Conservation (phyloP, 1,284 basidiomycete species). For the Marasmius sp. region DNA sequence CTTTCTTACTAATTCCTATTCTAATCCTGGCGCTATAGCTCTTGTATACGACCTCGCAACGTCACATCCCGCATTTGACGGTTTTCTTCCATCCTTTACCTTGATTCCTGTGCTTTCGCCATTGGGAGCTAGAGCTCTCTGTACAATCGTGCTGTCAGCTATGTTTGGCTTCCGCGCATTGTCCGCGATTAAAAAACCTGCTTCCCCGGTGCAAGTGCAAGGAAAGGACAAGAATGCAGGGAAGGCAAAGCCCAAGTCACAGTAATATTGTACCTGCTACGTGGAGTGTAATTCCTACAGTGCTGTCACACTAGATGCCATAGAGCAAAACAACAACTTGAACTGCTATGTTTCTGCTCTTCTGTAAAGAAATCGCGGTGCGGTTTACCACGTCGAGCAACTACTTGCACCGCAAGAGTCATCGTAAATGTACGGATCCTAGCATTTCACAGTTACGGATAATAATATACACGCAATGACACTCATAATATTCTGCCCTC, state of each 20-base stretch:
- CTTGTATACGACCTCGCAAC: conserved; percentile 29
- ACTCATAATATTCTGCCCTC: background rate
- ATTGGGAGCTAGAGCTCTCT: conserved; percentile 29
- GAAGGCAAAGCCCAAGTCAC: background rate
- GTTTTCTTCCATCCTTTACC: conserved; percentile 10
- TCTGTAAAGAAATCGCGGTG: too few relatives aligned
- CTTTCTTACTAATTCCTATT: background rate
- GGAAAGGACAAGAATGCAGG: background rate
- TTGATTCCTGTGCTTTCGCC: conserved; percentile 18
- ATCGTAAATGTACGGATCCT: too few relatives aligned
- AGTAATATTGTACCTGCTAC: background rate
- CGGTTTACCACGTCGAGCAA: too few relatives aligned
- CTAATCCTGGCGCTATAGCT: conserved; percentile 17
- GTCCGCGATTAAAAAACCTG: background rate
- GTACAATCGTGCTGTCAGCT: conserved; percentile 25
- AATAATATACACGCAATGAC: background rate
- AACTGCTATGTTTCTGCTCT: too few relatives aligned
- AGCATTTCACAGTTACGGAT: background rate
- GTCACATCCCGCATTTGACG: conserved; percentile 28
- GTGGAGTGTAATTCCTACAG: too few relatives aligned
- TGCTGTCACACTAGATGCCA: too few relatives aligned
- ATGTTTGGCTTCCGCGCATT: conserved; percentile 30
- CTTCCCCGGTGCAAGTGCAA: background rate
- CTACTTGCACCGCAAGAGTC: too few relatives aligned
- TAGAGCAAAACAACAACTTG: too few relatives aligned